These are phyloP conservation scores for Penicillium arizonense DNA, from an alignment of 495 filamentous ascomycete genomes.

Conservation along the genomic window DNA sequence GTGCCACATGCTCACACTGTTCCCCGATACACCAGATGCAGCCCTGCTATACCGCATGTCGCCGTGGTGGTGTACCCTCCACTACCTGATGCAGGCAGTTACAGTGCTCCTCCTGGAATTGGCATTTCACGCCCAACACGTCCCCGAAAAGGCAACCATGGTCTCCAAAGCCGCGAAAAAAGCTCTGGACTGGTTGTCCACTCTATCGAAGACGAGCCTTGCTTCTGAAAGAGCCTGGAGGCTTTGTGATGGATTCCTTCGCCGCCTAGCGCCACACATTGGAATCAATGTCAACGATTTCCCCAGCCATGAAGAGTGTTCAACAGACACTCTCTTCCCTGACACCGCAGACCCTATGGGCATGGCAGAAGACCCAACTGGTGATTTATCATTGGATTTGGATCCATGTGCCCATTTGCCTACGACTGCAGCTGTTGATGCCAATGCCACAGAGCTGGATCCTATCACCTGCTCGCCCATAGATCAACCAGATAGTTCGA, in stretches of 20 bases:
- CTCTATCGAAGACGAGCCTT: slow-evolving; percentile 44
- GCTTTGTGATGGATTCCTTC: slow-evolving; percentile 48
- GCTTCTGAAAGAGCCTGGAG: slow-evolving; percentile 51
- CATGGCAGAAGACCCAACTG: slow-evolving; percentile 2
- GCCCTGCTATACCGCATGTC: slow-evolving; percentile 46
- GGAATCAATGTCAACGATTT: slow-evolving; percentile 28
- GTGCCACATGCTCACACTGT: slow-evolving; percentile 49
- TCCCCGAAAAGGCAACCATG: slow-evolving; percentile 49
- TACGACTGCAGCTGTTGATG: slow-evolving; percentile 13
- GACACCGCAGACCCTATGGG: slow-evolving; percentile 7
- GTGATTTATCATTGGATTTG: slow-evolving; percentile 21
- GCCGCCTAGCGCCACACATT: slow-evolving; percentile 40
- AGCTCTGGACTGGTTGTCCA: slow-evolving; percentile 51
- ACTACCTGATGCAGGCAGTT: slow-evolving; percentile 61
- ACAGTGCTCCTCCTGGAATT: slow-evolving; percentile 60
- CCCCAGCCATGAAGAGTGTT: slow-evolving; percentile 23
- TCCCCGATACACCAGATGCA: slow-evolving; percentile 45
- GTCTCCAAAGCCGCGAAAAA: slow-evolving; percentile 55
- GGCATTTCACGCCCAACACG: slow-evolving; percentile 51
- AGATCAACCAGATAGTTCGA: slow-evolving; percentile 18
- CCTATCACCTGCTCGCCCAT: slow-evolving; percentile 29
- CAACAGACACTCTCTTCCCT: slow-evolving; percentile 13
- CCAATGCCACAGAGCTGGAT: slow-evolving; percentile 24
- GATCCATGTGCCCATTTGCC: slow-evolving; percentile 5
- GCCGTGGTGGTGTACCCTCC: slow-evolving; percentile 64